Evolutionary conservation across 2,329 filamentous ascomycete genomes (phyloP).

Genomic region (Whalleya microplaca): DNA sequence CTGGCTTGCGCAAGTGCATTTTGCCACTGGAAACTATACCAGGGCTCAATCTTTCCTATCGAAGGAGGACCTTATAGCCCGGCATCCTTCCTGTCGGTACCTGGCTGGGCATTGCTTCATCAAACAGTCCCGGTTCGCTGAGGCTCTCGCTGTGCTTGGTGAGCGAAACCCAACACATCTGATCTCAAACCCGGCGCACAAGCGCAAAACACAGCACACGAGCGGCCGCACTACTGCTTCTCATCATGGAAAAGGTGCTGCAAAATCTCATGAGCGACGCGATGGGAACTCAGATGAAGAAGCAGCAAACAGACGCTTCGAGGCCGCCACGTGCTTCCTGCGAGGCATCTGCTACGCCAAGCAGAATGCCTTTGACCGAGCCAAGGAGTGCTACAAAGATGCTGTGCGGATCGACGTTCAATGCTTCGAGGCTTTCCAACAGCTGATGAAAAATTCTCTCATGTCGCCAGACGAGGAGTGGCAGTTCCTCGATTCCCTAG

Average conservation of each 20-base stretch:
- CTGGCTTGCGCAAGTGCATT: constrained; percentile 98
- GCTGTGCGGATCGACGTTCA: constrained; percentile 96
- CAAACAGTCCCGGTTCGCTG: constrained; percentile 87
- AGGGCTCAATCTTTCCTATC: constrained; percentile 86
- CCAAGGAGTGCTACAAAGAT: constrained; percentile 98
- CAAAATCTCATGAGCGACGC: constrained; percentile 29
- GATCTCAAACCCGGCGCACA: constrained; percentile 66
- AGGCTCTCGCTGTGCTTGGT: constrained; percentile 83
- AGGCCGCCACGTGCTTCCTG: constrained; percentile 97
- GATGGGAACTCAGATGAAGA: constrained; percentile 62
- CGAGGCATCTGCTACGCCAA: constrained; percentile 94
- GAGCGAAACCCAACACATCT: constrained; percentile 94
- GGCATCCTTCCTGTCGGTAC: constrained; percentile 87
- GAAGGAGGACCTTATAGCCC: constrained; percentile 78
- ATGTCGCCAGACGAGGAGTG: constrained; percentile 90
- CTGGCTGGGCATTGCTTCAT: constrained; percentile 93
- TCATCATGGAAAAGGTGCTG: constrained; percentile 24
- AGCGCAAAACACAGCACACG: constrained; percentile 72
- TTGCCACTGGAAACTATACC: constrained; percentile 91
- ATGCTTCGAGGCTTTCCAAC: constrained; percentile 97
- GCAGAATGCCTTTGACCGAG: constrained; percentile 94
- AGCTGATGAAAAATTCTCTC: constrained; percentile 94
- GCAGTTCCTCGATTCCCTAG: constrained; percentile 82
- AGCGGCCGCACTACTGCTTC: constrained; percentile 27
- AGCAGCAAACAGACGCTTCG: constrained; percentile 76